Percentiles rank a stretch among this genome's conserved stretches.
Conservation (phyloP, 1,139 yeast genomes). For the Kodamaea plutei region DNA sequence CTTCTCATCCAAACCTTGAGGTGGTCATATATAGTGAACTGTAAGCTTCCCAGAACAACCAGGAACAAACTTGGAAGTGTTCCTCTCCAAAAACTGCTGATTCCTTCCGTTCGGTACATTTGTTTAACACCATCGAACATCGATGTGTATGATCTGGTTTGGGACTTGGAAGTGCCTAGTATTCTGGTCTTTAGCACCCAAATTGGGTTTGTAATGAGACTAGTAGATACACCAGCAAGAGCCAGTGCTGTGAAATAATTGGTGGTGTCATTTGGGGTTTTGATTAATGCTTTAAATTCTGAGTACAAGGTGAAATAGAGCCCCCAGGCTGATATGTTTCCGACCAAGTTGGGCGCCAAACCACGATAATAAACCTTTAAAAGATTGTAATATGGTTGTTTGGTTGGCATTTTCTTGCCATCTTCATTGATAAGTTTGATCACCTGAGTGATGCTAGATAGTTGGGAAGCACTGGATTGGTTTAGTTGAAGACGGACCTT, state of each 20-base stretch:
- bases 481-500: slow-evolving; percentile 72
- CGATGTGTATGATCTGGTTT: slow-evolving; percentile 53
- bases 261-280: slow-evolving; percentile 19
- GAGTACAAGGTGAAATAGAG: slow-evolving; percentile 75
- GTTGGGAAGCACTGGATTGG: slow-evolving; percentile 8
- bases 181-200: slow-evolving; percentile 92
- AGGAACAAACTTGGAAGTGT: slow-evolving; percentile 76
- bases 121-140: slow-evolving; percentile 50
- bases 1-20: slow-evolving; percentile 40
- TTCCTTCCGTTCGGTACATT: slow-evolving; percentile 60
- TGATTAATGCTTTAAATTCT: slow-evolving; percentile 40
- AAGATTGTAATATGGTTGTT: slow-evolving; percentile 1
- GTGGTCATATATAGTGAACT: slow-evolving; percentile 80
- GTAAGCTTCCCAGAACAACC: slow-evolving; percentile 85
- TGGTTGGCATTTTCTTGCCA: slow-evolving; percentile 7
- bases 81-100: slow-evolving; percentile 76
- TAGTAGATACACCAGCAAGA: slow-evolving; percentile 70
- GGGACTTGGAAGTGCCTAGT: slow-evolving; percentile 51
- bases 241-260: slow-evolving; percentile 36
- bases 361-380: slow-evolving; percentile 64
- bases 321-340: slow-evolving; percentile 88
- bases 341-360: slow-evolving; percentile 70
- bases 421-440: slow-evolving; percentile 16
- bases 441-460: slow-evolving; percentile 5
- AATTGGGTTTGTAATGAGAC: slow-evolving; percentile 80